Evolutionary conservation across 768 basidiomycete species (phyloP).

Genomic region (Mycena indigotica): DNA sequence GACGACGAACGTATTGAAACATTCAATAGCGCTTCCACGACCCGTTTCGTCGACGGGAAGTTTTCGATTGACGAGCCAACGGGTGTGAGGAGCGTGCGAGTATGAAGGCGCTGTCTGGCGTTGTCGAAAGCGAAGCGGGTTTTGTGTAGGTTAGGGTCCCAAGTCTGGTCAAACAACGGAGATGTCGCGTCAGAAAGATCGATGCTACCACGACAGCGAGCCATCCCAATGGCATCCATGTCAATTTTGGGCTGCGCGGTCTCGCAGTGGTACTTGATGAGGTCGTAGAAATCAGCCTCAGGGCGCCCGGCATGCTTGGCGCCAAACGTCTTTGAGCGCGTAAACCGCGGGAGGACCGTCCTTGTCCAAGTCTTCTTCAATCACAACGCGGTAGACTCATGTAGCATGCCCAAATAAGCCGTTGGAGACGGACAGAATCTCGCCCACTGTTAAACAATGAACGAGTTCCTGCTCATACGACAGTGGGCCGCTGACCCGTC

Average conservation of each 20-base stretch:
- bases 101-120: constrained; percentile 11
- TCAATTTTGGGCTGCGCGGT: no score
- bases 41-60: neutral
- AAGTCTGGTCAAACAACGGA: neutral
- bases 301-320: constrained; percentile 1
- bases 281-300: constrained; percentile 5
- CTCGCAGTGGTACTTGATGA: neutral
- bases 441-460: constrained; percentile 5
- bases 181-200: neutral
- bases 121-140: neutral
- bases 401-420: constrained; percentile 11
- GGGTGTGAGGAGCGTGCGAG: constrained; percentile 4
- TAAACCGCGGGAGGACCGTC: constrained; percentile 4
- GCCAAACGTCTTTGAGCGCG: constrained; percentile 8
- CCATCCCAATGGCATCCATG: neutral
- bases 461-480: neutral
- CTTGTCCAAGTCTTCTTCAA: neutral
- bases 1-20: no score
- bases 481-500: neutral
- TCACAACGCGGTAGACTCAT: constrained; percentile 4
- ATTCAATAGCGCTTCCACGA: neutral
- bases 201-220: constrained; percentile 1
- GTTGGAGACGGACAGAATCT: neutral
- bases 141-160: neutral
- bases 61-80: neutral